Evolutionary conservation across 2,329 filamentous ascomycete genomes (phyloP).

Genomic region (Cephalotrichum gorgonifer): DNA sequence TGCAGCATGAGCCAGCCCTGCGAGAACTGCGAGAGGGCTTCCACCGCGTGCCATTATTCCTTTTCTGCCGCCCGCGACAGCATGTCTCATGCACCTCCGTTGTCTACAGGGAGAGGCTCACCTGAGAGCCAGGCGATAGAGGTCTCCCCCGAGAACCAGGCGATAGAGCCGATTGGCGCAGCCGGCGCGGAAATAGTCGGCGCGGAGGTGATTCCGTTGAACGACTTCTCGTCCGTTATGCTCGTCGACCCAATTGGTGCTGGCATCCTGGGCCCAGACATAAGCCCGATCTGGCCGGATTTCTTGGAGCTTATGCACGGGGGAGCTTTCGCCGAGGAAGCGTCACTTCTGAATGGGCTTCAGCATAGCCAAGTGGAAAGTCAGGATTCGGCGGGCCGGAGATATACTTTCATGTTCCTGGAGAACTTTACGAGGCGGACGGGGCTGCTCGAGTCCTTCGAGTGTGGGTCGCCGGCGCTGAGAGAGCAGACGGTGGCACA

Average conservation of each 20-base stretch:
- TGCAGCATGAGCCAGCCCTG: slow-evolving; percentile 68
- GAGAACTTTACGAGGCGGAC: slow-evolving; percentile 23
- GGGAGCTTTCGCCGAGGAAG: not conserved
- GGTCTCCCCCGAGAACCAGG: not conserved
- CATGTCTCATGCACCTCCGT: not conserved
- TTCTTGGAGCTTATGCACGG: slow-evolving; percentile 1
- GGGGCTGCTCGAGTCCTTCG: slow-evolving; percentile 23
- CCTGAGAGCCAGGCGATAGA: not conserved
- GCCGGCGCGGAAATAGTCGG: not conserved
- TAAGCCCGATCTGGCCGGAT: not conserved
- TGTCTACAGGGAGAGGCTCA: not conserved
- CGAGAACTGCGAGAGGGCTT: slow-evolving; percentile 49
- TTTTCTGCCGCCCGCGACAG: not conserved
- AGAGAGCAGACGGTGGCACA: slow-evolving; percentile 15
- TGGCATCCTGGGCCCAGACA: not conserved
- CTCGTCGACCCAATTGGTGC: not conserved
- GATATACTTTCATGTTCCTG: slow-evolving; percentile 17
- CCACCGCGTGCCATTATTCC: slow-evolving; percentile 45
- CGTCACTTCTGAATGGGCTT: not conserved
- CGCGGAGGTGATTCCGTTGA: not conserved
- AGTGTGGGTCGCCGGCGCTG: slow-evolving; percentile 21
- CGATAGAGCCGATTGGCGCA: not conserved
- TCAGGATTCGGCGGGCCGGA: not conserved
- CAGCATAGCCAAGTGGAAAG: not conserved
- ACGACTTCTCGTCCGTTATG: not conserved